Percentiles rank a stretch among this genome's conserved stretches.
These are phyloP conservation scores for Pythium brachiatum DNA, from an alignment of 352 stramenopile species.

Conservation along the genomic window DNA sequence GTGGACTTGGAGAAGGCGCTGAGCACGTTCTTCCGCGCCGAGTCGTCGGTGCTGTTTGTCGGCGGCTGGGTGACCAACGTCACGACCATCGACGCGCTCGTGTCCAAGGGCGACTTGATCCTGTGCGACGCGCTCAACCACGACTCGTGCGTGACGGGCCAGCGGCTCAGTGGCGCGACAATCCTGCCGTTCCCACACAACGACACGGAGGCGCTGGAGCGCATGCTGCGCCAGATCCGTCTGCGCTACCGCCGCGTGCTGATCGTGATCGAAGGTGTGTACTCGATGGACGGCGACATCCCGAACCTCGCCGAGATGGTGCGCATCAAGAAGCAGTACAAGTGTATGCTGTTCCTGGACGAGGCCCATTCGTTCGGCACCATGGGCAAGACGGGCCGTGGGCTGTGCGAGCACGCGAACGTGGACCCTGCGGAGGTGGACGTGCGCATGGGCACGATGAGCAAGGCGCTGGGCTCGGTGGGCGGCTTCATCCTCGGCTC, in stretches of 20 bases:
- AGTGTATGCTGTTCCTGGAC: conserved; percentile 36
- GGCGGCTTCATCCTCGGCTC: conserved; percentile 40
- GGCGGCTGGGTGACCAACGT: conserved; percentile 79
- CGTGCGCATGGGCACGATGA: conserved; percentile 46
- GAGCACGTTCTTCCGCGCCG: conserved; percentile 58
- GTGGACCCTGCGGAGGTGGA: conserved; percentile 32
- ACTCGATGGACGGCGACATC: conserved; percentile 44
- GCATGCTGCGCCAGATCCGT: conserved; percentile 64
- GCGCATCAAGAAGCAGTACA: conserved; percentile 37
- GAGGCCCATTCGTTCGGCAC: conserved; percentile 42
- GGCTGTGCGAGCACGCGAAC: conserved; percentile 32
- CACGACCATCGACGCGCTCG: conserved; percentile 69
- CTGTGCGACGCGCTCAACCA: conserved; percentile 79
- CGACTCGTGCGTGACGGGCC: conserved; percentile 74
- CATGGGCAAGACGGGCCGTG: conserved; percentile 38
- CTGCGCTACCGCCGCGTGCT: conserved; percentile 75
- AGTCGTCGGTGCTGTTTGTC: conserved; percentile 62
- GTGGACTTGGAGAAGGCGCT: conserved; percentile 65
- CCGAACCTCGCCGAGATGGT: conserved; percentile 30
- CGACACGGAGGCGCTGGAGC: conserved; percentile 65
- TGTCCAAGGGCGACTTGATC: conserved; percentile 73
- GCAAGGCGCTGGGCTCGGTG: conserved; percentile 36
- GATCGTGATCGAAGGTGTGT: conserved; percentile 39
- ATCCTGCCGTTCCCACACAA: conserved; percentile 82
- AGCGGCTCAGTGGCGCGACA: conserved; percentile 72